Base-by-base conservation (phyloP, 352 stramenopile species). In the Globisporangium cystogenes region DNA sequence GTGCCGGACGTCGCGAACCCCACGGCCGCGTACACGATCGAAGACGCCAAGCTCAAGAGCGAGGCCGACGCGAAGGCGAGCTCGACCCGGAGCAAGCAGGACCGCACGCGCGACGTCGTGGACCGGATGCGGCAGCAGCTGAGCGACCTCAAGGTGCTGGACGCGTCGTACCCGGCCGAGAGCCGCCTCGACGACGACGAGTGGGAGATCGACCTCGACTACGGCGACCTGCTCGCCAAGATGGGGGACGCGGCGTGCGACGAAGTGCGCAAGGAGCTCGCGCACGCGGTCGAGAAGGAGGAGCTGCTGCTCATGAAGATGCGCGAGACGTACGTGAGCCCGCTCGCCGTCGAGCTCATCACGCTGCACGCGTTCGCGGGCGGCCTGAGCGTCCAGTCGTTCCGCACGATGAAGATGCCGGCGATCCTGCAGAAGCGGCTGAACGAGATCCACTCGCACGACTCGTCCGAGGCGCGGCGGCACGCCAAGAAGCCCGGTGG, bases 31-130 rank as follows among this genome's bases (percentile, higher is more conserved):
- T 98, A 97, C 67, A 96, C 84, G 40, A 96, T 98, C 53, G 82
- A 98, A 64, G 87, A 97, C 20, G 87, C 83, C 40, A 95, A 96
- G 53, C 68, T 93, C 8, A 93, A 96, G 59, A 93, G 81, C 40
- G 90, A 98, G 51, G 84, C 87, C 5, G 87, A 98, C 51, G 80
- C 80, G 5, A 68, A 70, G 12, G 72, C 65, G 1, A 80, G 65
- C 14, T 58, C 70, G 2, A 76, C 71, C 1, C 59, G 75, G 26
- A 91, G 81, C 40, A 96, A 98, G 51, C 82, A 93, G 46, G 87
- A 96, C 53, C 92, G 93, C 4, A 91, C 77, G 15, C 85, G 88
- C 31, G 78, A 78, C 3, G 76, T 92, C n/a, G 62, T 98, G n/a
- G 58, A 46, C 20, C 63, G 89, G 31, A 88, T 98, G 77, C 82